phyloP scores from a whole-genome alignment of 176 grass and related monocot genomes.

The Triticum monococcum region DNA sequence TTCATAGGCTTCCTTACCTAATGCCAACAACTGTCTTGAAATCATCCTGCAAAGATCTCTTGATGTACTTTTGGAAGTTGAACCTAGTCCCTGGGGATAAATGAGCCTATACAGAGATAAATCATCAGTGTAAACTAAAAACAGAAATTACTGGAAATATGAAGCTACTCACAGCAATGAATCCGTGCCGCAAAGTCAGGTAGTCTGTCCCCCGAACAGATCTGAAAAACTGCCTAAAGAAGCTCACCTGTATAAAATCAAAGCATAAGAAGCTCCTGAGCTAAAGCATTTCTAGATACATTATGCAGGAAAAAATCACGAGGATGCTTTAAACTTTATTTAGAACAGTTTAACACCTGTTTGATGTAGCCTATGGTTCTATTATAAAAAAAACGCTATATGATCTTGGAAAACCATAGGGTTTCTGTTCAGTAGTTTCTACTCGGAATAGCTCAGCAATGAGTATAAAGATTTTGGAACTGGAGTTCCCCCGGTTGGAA shows the following conservation, averaged over 20 bases:
- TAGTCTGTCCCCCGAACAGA: constrained; percentile 76
- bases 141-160: neutral
- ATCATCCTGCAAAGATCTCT: constrained; percentile 85
- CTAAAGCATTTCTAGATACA: neutral
- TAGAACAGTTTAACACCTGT: neutral
- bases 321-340: constrained; percentile 5
- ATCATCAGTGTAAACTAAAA: constrained; percentile 9
- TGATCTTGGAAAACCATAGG: neutral
- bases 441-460: neutral
- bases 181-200: constrained; percentile 78
- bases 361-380: neutral
- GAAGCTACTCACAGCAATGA: constrained; percentile 69
- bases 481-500: too few relatives aligned
- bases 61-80: constrained; percentile 88
- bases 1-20: constrained; percentile 46
- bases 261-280: neutral
- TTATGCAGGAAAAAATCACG: neutral
- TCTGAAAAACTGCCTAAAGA: constrained; percentile 81
- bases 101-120: constrained; percentile 56
- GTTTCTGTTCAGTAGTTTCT: neutral
- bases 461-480: neutral
- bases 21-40: constrained; percentile 87
- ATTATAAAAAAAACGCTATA: neutral
- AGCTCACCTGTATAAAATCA: constrained; percentile 51
- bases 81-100: constrained; percentile 71